Evolutionary conservation across 2,329 filamentous ascomycete genomes (phyloP), one percentile per base, ranked within the genome.

Genomic region (Fusarium robinianum): DNA sequence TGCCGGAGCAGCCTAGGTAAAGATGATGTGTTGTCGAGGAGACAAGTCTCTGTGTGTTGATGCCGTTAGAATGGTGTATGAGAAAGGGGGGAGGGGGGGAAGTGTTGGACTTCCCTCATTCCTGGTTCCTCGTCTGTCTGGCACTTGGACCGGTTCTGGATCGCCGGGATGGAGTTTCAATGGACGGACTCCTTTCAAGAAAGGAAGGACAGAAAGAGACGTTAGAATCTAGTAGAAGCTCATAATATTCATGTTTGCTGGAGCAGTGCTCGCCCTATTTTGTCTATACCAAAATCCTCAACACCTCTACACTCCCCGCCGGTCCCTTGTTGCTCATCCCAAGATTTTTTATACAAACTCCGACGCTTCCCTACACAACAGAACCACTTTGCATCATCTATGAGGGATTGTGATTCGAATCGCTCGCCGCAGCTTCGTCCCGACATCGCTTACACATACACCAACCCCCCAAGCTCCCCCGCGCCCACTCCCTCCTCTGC

Each of bases 371-470:
- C 12, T 22, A 16, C 19, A 14, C 14, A 23, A 26, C 17, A 25
- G 21, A 29, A 33, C 9, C 21, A 18, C 19, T 54, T 25, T n/a
- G n/a, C n/a, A n/a, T n/a, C n/a, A n/a, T n/a, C n/a, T n/a, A n/a
- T n/a, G n/a, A 60, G 33, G 31, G 38, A 24, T 41, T 10, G 18
- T 39, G 33, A 17, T 50, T 39, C 17, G 23, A 22, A 16, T 53
- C 49, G 10, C 24, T 19, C n/a, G 40, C 34, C 12, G 67, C 70
- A 3, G 78, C 81, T 67, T 96, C 92, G 63, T 80, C 84, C 16
- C 84, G 72, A 68, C 94, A 99, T 53, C 94, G 80, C 47, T 79
- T 72, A 70, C 94, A 99, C 77, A 88, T 84, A 71, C 94, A 99
- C 68, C 82, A 83, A 0, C 94, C 94, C 0, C 94, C 94, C 38